Evolutionary conservation across 768 basidiomycete genomes (phyloP), one percentile per base, ranked within the genome.

Genomic region (Podaxis sp.): DNA sequence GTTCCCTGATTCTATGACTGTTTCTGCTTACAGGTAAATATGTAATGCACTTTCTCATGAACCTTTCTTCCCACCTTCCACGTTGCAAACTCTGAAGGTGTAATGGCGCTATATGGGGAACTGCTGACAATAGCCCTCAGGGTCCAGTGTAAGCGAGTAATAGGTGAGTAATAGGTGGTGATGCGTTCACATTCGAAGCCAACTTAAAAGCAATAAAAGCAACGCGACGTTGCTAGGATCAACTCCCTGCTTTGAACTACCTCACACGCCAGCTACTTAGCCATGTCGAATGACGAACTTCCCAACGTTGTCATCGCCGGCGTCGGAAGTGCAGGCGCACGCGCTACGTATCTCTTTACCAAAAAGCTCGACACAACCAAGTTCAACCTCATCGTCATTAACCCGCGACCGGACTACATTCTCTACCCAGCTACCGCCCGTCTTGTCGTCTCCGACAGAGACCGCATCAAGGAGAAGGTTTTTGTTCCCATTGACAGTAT

Each of bases 311-410:
- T 89, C 36, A 74, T 89, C 64, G 73, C 88, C 55, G 82, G 87
- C 55, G 85, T 80, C 19, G 87, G 85, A 59, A 71, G 68, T 29
- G 80, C 77, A 0, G 86, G 88, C 13, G 68, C 72, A 37, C 63
- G 71, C 7, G 62, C 79, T 43, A 79, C 79, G 1, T 74, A 77
- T 27, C 66, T 65, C 4, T 80, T 88, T 63, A 80, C 83, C 11
- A 67, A 72, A 33, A 79, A 77, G 49, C 78, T 88, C 64, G 77
- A 83, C 67, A 41, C 77, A 0, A 67, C 70, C 15, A 77, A 75
- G 49, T 79, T 81, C 70, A 74, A 77, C 65, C 65, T 88, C 63
- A 70, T 81, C 61, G 77, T 88, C 65, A 73, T 89, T 56, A 78
- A 75, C 52, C 70, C 81, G 0, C 80, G 77, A 13, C 74, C 82